Percentiles rank a stretch among this genome's conserved stretches.
These are phyloP conservation scores for Chytriomyces sp. DNA, from an alignment of 192 early-diverging fungal genomes.

Conservation along the genomic window DNA sequence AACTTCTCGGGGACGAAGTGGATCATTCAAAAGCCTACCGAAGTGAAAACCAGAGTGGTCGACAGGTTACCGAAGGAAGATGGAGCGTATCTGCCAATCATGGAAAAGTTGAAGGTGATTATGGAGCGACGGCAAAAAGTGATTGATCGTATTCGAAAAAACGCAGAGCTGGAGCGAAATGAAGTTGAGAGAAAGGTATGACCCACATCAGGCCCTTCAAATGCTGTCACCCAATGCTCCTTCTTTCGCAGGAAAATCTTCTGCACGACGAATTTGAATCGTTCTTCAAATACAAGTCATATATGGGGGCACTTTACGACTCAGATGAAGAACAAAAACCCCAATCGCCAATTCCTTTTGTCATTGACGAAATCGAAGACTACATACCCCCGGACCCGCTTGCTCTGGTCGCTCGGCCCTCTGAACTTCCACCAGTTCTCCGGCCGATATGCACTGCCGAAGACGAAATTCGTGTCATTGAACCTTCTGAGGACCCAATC, in stretches of 20 bases:
- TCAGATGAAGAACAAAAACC: neutral
- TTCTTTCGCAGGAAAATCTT: constrained; percentile 35
- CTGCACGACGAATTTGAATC: constrained; percentile 36
- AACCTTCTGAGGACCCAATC: constrained; percentile 5
- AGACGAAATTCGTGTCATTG: constrained; percentile 27
- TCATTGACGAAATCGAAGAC: neutral
- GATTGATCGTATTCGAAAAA: neutral
- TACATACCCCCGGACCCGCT: constrained; percentile 29
- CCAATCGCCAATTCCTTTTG: neutral
- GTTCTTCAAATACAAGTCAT: constrained; percentile 38
- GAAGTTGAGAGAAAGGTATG: constrained; percentile 22
- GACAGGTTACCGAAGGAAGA: neutral
- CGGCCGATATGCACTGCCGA: constrained; percentile 5
- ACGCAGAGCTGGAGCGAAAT: constrained; percentile 6
- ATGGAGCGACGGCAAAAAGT: constrained; percentile 9
- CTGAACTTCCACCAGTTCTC: neutral
- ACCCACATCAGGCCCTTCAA: neutral
- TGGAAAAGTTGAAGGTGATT: constrained; percentile 12
- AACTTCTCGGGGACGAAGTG: constrained; percentile 17
- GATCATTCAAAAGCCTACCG: neutral
- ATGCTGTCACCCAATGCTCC: too few species aligned
- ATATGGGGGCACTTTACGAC: constrained; percentile 10
- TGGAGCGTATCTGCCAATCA: constrained; percentile 9
- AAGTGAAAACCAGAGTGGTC: neutral
- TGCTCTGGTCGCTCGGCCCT: neutral